Evolutionary conservation across 176 grass and related monocot species (phyloP).

Genomic region (sorghum (Sorghum bicolor)): Sorghum_bicolor_NCBIv3 NC_012871.2:74790001-74790500

Average conservation of each 20-base stretch:
- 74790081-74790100: not conserved
- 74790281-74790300: not conserved
- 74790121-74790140: not conserved
- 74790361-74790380: constrained; percentile 77
- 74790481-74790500: constrained; percentile 98
- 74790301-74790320: constrained; percentile 20
- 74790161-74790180: not conserved
- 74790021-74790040: not conserved
- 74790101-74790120: not conserved
- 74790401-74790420: constrained; percentile 74
- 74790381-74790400: constrained; percentile 90
- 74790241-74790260: not conserved
- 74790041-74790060: not conserved
- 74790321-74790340: constrained; percentile 65
- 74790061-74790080: not conserved
- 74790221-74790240: not conserved
- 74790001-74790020: not conserved
- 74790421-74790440: constrained; percentile 85
- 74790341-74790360: constrained; percentile 65
- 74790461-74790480: constrained; percentile 92
- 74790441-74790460: constrained; percentile 87
- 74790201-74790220: constrained; percentile 10
- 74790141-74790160: not conserved
- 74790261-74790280: not conserved
- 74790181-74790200: not conserved